Percentiles rank a stretch among this genome's conserved stretches.
These are phyloP conservation scores for Lachnellula occidentalis DNA, from an alignment of 2,329 filamentous ascomycete genomes.

Conservation along the genomic window DNA sequence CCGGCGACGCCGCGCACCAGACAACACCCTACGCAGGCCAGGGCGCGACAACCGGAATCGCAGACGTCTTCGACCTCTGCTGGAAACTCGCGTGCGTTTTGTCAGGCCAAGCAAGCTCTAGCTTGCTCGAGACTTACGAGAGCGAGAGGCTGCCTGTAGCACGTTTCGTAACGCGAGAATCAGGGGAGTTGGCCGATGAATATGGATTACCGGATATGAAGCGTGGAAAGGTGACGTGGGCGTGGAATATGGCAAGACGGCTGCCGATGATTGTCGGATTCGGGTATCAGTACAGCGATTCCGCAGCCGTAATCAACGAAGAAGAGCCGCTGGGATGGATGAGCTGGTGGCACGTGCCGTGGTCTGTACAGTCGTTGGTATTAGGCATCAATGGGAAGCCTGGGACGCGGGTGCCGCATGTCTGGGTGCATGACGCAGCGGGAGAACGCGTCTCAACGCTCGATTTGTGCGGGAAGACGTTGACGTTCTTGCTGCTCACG, in stretches of 20 bases:
- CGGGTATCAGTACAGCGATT: conserved; percentile 13
- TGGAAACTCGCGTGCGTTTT: conserved; percentile 38
- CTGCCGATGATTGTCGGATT: conserved; percentile 7
- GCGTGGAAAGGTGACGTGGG: background rate
- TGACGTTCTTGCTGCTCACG: conserved; percentile 29
- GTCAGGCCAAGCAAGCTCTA: conserved; percentile 13
- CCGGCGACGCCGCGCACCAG: conserved; percentile 46
- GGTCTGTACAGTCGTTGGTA: conserved; percentile 24
- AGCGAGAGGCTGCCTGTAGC: conserved; percentile 35
- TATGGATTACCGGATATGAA: conserved; percentile 11
- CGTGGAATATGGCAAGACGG: background rate
- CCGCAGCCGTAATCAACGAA: conserved; percentile 7
- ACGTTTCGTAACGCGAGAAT: conserved; percentile 9
- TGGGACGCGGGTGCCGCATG: conserved; percentile 31
- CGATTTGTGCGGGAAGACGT: conserved; percentile 28
- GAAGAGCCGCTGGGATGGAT: conserved; percentile 15
- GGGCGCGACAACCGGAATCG: conserved; percentile 34
- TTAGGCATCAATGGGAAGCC: conserved; percentile 26
- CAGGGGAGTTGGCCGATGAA: conserved; percentile 10
- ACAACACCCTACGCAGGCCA: conserved; percentile 43
- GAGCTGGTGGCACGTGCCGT: conserved; percentile 25
- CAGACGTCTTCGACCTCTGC: conserved; percentile 38
- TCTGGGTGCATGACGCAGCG: conserved; percentile 24
- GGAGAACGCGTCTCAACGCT: conserved; percentile 29
- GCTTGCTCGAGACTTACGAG: conserved; percentile 36